These are phyloP conservation scores for Pichia kudriavzevii DNA, from an alignment of 1,139 yeast species.

Conservation along the genomic window DNA sequence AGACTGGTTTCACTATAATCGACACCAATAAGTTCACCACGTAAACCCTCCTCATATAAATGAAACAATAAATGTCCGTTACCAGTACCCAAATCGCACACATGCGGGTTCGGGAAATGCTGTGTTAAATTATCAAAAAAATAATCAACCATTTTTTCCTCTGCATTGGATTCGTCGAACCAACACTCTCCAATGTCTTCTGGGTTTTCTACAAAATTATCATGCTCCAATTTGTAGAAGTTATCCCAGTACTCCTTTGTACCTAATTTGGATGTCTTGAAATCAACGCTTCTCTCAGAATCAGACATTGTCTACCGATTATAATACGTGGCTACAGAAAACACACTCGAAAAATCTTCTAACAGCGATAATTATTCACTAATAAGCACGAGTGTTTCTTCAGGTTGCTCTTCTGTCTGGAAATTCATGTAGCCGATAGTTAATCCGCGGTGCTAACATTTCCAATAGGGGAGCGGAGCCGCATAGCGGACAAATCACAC, in stretches of 20 bases:
- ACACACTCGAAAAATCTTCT: too few relatives aligned
- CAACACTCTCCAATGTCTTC: conserved; percentile 92
- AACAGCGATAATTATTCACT: too few relatives aligned
- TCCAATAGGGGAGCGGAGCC: too few relatives aligned
- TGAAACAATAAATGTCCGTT: conserved; percentile 84
- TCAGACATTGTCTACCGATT: too few relatives aligned
- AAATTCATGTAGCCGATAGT: too few relatives aligned
- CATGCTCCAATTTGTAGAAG: conserved; percentile 65
- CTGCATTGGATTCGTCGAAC: conserved; percentile 94
- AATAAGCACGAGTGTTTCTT: too few relatives aligned
- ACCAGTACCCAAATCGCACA: conserved; percentile 90
- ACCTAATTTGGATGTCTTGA: conserved; percentile 64
- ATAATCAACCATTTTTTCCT: conserved; percentile 67
- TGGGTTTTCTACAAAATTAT: conserved; percentile 62
- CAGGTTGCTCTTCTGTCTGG: too few relatives aligned
- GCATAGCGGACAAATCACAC: too few relatives aligned
- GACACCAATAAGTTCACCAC: conserved; percentile 54
- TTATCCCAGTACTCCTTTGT: conserved; percentile 86
- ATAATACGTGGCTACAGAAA: too few relatives aligned
- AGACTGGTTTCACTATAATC: conserved; percentile 83
- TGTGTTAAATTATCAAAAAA: conserved; percentile 31
- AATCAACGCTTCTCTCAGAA: conserved; percentile 42
- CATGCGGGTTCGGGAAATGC: conserved; percentile 28
- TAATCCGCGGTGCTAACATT: too few relatives aligned
- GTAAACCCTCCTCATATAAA: conserved; percentile 52